Evolutionary conservation across 805 yeast species (phyloP).

Genomic region (Kodamaea laetipori): DNA sequence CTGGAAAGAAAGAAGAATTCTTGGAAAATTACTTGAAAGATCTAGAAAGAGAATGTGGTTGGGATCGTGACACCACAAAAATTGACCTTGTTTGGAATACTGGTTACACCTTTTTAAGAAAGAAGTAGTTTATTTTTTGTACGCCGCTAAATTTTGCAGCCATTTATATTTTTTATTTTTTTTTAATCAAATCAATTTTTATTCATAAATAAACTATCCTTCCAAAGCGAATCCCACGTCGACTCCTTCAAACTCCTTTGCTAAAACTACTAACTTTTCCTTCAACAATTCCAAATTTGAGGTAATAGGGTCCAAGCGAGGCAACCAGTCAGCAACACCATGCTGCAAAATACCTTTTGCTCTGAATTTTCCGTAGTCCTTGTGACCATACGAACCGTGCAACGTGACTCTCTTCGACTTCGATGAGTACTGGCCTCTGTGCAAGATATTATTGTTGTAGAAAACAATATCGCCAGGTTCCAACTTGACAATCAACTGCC

Average conservation of each 20-base stretch:
- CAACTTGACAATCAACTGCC: constrained; percentile 43
- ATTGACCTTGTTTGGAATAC: constrained; percentile 52
- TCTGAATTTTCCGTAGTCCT: constrained; percentile 40
- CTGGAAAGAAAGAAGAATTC: constrained; percentile 35
- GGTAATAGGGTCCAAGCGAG: constrained; percentile 33
- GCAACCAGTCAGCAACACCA: constrained; percentile 52
- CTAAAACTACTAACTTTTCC: constrained; percentile 30
- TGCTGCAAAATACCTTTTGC: constrained; percentile 57
- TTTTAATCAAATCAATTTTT: too few relatives aligned
- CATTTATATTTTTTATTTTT: not conserved
- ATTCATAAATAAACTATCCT: constrained; percentile 31
- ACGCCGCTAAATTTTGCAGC: too few relatives aligned
- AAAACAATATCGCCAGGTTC: constrained; percentile 54
- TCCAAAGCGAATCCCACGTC: constrained; percentile 42
- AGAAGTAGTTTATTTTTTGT: constrained; percentile 16
- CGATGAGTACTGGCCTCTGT: constrained; percentile 47
- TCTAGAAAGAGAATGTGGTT: constrained; percentile 45
- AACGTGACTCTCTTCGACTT: constrained; percentile 44
- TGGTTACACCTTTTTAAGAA: constrained; percentile 51
- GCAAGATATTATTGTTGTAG: constrained; percentile 52
- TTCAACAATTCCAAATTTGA: constrained; percentile 31
- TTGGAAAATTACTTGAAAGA: constrained; percentile 35
- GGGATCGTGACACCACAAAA: constrained; percentile 43
- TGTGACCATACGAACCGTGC: constrained; percentile 54
- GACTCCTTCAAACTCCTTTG: constrained; percentile 33